Evolutionary conservation across 106 monocot genomes (phyloP).

Genomic region (Dendrobium catenatum): DNA sequence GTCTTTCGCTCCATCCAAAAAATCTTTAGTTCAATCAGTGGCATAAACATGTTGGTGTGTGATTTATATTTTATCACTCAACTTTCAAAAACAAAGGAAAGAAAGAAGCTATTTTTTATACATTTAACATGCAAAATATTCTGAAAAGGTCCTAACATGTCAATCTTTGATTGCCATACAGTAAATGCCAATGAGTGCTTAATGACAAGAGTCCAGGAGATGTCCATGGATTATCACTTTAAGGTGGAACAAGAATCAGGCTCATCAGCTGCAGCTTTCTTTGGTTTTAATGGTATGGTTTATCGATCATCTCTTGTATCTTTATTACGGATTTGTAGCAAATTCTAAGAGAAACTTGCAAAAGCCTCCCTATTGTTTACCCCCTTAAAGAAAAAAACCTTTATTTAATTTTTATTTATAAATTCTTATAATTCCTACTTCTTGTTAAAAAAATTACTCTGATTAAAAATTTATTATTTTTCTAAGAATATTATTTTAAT

Average conservation of each 20-base stretch:
- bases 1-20: not conserved
- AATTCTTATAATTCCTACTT: not conserved
- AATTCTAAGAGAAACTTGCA: not conserved
- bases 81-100: not conserved
- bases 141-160: not conserved
- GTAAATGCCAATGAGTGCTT: conserved; percentile 48
- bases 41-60: not conserved
- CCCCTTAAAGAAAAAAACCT: not conserved
- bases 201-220: conserved; percentile 47
- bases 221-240: conserved; percentile 57
- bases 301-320: not conserved
- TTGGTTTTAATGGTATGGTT: conserved; percentile 37
- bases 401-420: not conserved
- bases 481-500: not conserved
- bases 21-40: not conserved
- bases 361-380: not conserved
- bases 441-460: not conserved
- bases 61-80: not conserved
- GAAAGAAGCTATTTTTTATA: not conserved
- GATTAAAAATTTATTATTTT: not conserved
- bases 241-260: conserved; percentile 52
- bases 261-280: conserved; percentile 29
- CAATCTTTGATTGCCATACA: not conserved
- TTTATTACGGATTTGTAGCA: not conserved
- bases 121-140: not conserved